Percentiles rank a stretch among this genome's conserved stretches.
Conservation (phyloP, 2,329 filamentous ascomycete species). For the Fusarium verrucosum region DNA sequence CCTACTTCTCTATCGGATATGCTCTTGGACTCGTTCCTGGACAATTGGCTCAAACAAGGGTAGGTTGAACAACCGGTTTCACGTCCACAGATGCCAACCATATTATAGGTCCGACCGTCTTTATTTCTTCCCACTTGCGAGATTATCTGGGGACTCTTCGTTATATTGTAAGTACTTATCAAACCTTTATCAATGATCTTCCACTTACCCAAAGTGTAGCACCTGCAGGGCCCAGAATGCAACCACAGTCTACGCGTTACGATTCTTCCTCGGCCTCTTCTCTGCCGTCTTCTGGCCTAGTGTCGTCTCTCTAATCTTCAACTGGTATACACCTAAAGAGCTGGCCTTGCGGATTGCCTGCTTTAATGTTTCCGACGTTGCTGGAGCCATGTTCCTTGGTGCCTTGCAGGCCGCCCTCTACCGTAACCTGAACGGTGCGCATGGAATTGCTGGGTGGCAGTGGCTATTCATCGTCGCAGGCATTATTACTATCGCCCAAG, state of each 20-base stretch:
- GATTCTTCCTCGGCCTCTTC: conserved; percentile 56
- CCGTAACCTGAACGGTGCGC: conserved; percentile 52
- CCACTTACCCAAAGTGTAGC: conserved; percentile 18
- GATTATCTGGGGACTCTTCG: conserved; percentile 45
- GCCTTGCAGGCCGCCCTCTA: conserved; percentile 56
- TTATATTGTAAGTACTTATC: conserved; percentile 33
- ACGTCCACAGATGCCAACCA: neutral
- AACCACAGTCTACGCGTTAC: conserved; percentile 51
- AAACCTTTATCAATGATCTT: accelerated
- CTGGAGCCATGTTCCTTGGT: conserved; percentile 56
- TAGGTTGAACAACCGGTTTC: neutral
- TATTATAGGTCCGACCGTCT: conserved; percentile 48
- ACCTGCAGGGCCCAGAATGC: conserved; percentile 49
- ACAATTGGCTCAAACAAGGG: conserved; percentile 52
- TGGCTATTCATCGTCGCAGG: conserved; percentile 60
- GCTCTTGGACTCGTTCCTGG: conserved; percentile 57
- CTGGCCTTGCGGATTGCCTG: conserved; percentile 54
- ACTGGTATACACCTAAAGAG: conserved; percentile 56
- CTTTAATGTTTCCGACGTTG: conserved; percentile 55
- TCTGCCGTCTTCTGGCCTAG: conserved; percentile 52
- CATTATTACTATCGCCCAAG: conserved; percentile 54
- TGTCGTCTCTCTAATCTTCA: conserved; percentile 52
- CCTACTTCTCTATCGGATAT: conserved; percentile 69
- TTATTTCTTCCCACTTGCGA: conserved; percentile 54
- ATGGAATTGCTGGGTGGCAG: conserved; percentile 55